Evolutionary conservation across 805 yeast species (phyloP).

Genomic region (Starmera quercuum): DNA sequence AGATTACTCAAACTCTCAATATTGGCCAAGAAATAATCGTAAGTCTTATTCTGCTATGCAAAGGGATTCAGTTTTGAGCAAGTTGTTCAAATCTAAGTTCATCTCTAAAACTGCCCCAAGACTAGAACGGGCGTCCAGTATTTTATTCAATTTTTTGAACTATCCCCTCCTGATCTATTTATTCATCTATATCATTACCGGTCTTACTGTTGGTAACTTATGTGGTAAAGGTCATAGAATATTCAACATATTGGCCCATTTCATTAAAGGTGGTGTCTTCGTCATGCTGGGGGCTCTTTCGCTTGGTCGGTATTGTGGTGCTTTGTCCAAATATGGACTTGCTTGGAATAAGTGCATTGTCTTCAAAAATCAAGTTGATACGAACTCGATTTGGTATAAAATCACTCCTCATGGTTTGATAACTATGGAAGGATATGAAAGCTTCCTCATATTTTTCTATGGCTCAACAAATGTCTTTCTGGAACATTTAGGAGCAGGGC

Average conservation of each 20-base stretch:
- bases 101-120: slow-evolving; percentile 14
- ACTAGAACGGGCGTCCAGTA: slow-evolving; percentile 17
- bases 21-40: slow-evolving; percentile 1
- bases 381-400: slow-evolving; percentile 19
- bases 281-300: slow-evolving; percentile 67
- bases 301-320: slow-evolving; percentile 85
- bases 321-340: slow-evolving; percentile 68
- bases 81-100: slow-evolving; percentile 25
- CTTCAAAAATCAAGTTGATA: slow-evolving; percentile 18
- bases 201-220: slow-evolving; percentile 54
- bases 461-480: slow-evolving; percentile 86
- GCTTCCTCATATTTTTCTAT: slow-evolving; percentile 73
- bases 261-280: slow-evolving; percentile 93
- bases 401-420: slow-evolving; percentile 37
- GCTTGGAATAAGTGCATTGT: slow-evolving; percentile 70
- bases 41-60: slow-evolving; percentile 10
- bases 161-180: slow-evolving; percentile 59
- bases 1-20: not conserved
- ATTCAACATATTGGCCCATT: slow-evolving; percentile 86
- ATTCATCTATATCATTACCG: slow-evolving; percentile 45
- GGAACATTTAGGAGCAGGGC: slow-evolving; percentile 68
- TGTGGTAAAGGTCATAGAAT: slow-evolving; percentile 63
- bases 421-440: slow-evolving; percentile 83
- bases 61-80: slow-evolving; percentile 27
- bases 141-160: slow-evolving; percentile 45